These are phyloP conservation scores for Talaromyces trachyspermus DNA, from an alignment of 495 filamentous ascomycete species.

Conservation along the genomic window DNA sequence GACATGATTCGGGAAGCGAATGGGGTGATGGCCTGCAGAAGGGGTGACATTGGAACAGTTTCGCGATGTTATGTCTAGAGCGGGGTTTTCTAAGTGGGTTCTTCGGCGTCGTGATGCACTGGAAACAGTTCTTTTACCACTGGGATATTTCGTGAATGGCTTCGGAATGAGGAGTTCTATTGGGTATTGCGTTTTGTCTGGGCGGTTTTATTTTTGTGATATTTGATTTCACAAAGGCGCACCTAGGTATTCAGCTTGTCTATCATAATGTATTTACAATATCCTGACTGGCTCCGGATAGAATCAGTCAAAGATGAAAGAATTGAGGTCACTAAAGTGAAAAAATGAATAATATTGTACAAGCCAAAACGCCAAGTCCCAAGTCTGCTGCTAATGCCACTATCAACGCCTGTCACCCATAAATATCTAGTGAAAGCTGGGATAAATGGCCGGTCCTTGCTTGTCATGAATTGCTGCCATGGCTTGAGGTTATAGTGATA, in stretches of 20 bases:
- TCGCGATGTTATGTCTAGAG: conserved; percentile 74
- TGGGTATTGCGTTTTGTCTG: no score
- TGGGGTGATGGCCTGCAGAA: conserved; percentile 63
- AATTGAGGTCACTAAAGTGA: no score
- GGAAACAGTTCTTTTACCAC: background rate
- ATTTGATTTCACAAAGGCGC: background rate
- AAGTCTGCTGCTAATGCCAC: background rate
- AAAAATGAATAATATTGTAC: conserved; percentile 1
- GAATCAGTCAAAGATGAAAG: no score
- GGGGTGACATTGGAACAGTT: conserved; percentile 74
- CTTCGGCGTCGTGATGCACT: background rate
- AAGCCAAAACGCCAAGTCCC: background rate
- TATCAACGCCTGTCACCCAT: no score
- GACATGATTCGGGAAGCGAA: conserved; percentile 96
- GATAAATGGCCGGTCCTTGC: no score
- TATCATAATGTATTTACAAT: no score
- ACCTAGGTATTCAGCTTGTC: background rate
- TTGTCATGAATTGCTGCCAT: no score
- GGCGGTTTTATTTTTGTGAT: background rate
- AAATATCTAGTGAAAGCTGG: no score
- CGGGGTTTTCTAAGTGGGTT: conserved; percentile 57
- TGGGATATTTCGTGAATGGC: background rate
- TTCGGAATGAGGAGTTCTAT: background rate
- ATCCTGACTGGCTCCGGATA: no score
- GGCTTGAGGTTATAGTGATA: no score